Percentiles rank a stretch among this genome's conserved stretches.
phyloP scores from a whole-genome alignment of 1,284 basidiomycete genomes.

The Mycena citricolor region DNA sequence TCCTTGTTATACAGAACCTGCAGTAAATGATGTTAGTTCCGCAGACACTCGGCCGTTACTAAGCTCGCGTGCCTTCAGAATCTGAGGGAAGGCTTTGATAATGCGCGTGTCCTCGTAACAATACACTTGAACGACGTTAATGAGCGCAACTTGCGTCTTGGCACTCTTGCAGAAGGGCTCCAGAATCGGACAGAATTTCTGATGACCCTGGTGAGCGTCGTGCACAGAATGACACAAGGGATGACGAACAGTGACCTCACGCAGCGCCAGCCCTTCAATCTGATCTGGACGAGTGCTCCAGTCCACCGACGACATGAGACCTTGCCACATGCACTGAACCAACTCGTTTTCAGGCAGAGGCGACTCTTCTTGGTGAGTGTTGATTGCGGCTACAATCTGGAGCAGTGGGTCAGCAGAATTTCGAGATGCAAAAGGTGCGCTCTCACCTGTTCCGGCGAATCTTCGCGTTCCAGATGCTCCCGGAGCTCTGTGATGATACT shows the following conservation, averaged over 20 bases:
- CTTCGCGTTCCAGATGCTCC: constrained; percentile 58
- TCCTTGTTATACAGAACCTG: constrained; percentile 94
- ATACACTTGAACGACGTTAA: constrained; percentile 92
- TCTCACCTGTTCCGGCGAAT: constrained; percentile 63
- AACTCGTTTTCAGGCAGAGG: constrained; percentile 83
- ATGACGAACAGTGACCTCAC: constrained; percentile 74
- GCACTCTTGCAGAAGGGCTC: constrained; percentile 86
- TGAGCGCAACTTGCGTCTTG: constrained; percentile 88
- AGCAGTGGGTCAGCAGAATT: constrained; percentile 4
- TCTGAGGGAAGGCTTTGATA: constrained; percentile 91
- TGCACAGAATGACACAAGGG: constrained; percentile 6
- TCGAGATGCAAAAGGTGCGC: constrained; percentile 20
- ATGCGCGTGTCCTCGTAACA: constrained; percentile 94
- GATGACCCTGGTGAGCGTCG: constrained; percentile 13
- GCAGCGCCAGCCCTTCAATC: constrained; percentile 80
- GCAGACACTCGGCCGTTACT: constrained; percentile 9
- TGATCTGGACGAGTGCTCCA: constrained; percentile 88
- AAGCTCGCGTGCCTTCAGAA: constrained; percentile 72
- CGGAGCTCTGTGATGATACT: constrained; percentile 63
- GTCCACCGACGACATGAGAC: constrained; percentile 83
- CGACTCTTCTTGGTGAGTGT: constrained; percentile 63
- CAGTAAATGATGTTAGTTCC: no score
- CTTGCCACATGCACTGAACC: constrained; percentile 88
- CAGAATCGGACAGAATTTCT: constrained; percentile 84
- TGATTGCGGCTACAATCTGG: constrained; percentile 77